phyloP scores from a whole-genome alignment of 2,329 filamentous ascomycete species.

The Leptoxyphium fumago region DNA sequence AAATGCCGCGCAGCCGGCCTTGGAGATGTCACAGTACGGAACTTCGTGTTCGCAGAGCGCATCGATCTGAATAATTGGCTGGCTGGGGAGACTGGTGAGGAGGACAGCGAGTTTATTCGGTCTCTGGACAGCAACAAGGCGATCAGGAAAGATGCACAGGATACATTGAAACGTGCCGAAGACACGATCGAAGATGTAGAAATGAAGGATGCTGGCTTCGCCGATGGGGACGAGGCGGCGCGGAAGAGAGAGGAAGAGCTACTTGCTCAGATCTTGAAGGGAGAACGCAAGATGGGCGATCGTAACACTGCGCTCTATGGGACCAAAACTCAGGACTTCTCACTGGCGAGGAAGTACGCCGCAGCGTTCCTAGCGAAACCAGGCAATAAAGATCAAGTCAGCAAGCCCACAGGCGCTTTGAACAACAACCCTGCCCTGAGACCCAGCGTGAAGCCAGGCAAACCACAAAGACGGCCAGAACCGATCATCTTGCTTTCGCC shows the following conservation, averaged over 20 bases:
- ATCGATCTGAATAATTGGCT: conserved; percentile 88
- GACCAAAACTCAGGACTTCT: conserved; percentile 84
- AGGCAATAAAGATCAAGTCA: conserved; percentile 9
- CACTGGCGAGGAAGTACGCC: conserved; percentile 67
- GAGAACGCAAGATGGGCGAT: conserved; percentile 83
- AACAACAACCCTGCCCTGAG: conserved; percentile 22
- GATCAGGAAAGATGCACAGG: conserved; percentile 37
- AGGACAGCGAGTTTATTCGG: conserved; percentile 79
- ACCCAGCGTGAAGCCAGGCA: conserved; percentile 20
- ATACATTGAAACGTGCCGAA: conserved; percentile 26
- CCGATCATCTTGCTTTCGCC: conserved; percentile 96
- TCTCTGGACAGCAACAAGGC: conserved; percentile 52
- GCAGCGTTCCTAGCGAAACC: conserved; percentile 20
- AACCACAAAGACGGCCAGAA: conserved; percentile 39
- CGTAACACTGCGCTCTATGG: conserved; percentile 78
- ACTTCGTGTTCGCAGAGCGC: conserved; percentile 80
- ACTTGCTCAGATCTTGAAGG: conserved; percentile 75
- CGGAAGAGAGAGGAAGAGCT: conserved; percentile 64
- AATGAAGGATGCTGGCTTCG: conserved; percentile 26
- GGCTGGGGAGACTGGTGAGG: conserved; percentile 71
- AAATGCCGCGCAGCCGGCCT: conserved; percentile 41
- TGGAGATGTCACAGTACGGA: conserved; percentile 57
- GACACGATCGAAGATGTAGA: conserved; percentile 16
- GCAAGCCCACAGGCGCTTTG: conserved; percentile 35
- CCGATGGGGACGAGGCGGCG: conserved; percentile 16